Conservation (phyloP, 1,139 yeast genomes). For the Sugiyamaella japonica region DNA sequence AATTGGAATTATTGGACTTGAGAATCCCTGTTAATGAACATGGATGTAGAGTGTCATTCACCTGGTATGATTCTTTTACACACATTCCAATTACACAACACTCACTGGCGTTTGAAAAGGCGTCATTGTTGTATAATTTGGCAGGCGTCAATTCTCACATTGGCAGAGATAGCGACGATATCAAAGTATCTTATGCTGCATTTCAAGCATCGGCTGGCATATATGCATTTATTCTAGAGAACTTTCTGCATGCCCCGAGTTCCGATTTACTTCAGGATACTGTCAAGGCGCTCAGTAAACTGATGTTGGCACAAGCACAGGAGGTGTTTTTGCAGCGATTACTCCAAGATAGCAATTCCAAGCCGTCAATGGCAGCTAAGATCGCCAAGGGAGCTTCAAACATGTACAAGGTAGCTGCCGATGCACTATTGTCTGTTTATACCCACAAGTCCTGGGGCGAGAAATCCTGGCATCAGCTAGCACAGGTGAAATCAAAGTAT, state of each 20-base stretch:
- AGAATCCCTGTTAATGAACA: slow-evolving; percentile 65
- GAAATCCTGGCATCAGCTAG: slow-evolving; percentile 48
- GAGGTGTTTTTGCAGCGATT: slow-evolving; percentile 74
- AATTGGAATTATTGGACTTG: slow-evolving; percentile 74
- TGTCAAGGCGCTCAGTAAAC: slow-evolving; percentile 59
- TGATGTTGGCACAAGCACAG: slow-evolving; percentile 86
- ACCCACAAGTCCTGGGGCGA: slow-evolving; percentile 56
- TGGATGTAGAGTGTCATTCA: slow-evolving; percentile 62
- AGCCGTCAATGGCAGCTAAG: slow-evolving; percentile 67
- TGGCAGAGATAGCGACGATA: slow-evolving; percentile 50
- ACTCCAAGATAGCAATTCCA: slow-evolving; percentile 45
- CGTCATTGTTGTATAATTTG: slow-evolving; percentile 73
- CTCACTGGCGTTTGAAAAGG: slow-evolving; percentile 86
- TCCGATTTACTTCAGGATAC: slow-evolving; percentile 72
- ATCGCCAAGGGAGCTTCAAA: slow-evolving; percentile 63
- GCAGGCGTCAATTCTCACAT: slow-evolving; percentile 57
- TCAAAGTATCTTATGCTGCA: slow-evolving; percentile 59
- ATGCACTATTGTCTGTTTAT: slow-evolving; percentile 47
- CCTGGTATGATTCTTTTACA: slow-evolving; percentile 77
- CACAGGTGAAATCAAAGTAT: slow-evolving; percentile 48
- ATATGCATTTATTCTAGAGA: slow-evolving; percentile 68
- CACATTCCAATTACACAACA: slow-evolving; percentile 57
- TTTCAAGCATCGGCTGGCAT: slow-evolving; percentile 83
- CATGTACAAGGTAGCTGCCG: slow-evolving; percentile 56
- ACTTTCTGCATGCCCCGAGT: slow-evolving; percentile 88